Evolutionary conservation across 352 stramenopile genomes (phyloP), one percentile per base, ranked within the genome.

Genomic region (Pythium sukuiense): DNA sequence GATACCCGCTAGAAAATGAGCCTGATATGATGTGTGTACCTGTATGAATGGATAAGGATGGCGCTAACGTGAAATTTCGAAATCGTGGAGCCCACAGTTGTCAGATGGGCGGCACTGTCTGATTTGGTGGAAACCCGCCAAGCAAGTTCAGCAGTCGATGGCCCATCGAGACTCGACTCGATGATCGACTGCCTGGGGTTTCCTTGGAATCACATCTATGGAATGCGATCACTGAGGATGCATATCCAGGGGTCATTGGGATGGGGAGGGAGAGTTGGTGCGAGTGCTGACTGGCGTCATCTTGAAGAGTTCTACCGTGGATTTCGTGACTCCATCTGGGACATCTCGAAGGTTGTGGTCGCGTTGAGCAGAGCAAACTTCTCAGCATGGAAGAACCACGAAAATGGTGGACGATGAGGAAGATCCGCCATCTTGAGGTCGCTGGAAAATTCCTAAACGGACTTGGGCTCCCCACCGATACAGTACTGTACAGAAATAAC

Each of bases 31-130:
- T 30, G n/a, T 0, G 6, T 27, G 6, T 13, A 26, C 45, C 45
- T 52, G 18, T 52, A 24, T 29, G 16, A 52, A 32, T 30, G n/a
- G 20, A 52, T 52, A 16, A 9, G 20, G 45, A 4, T 6, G 45
- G 24, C 45, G 45, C 45, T 52, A 52, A 52, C 45, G 45, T 30
- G 20, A 52, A 52, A 30, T 52, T 52, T 52, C 7, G 41, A 48
- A 48, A 48, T 48, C 41, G 20, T 24, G 41, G 9, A 6, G 41
- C 11, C 37, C 0, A 43, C 14, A 18, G 37, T 13, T 27, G 43
- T 50, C 45, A 29, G 45, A 24, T 16, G 11, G 45, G 45, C 2
- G 13, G 45, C n/a, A 30, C 45, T 52, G 45, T 52, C 41, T 26
- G 18, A 26, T 48, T 48, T 48, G 41, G 41, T 48, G 41, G 41